Conservation (phyloP, 208 protist genomes). For the Wallacemonas sp. region DNA sequence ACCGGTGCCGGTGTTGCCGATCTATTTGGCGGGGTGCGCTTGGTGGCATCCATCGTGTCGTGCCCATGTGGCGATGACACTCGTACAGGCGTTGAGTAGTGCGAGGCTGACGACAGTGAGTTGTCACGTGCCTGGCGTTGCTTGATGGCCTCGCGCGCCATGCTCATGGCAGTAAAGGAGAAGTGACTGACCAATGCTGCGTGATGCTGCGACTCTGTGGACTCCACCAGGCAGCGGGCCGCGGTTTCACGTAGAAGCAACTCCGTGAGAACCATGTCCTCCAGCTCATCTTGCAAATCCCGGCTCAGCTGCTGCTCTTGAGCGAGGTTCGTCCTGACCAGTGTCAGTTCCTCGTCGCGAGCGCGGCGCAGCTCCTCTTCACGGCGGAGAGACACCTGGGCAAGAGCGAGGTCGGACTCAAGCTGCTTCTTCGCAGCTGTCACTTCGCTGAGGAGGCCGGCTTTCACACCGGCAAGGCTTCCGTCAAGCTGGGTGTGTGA, state of each 20-base stretch:
- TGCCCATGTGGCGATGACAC: background rate
- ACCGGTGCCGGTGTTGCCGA: background rate
- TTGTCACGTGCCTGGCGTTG: background rate
- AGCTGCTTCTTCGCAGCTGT: slow-evolving; percentile 17
- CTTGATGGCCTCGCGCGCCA: background rate
- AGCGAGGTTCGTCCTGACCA: slow-evolving; percentile 11
- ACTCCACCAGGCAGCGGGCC: slow-evolving; percentile 24
- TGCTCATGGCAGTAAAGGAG: background rate
- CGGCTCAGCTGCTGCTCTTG: slow-evolving; percentile 43
- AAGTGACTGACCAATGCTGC: background rate
- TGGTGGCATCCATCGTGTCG: background rate
- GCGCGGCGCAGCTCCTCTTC: background rate
- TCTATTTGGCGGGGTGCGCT: background rate
- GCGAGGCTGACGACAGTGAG: background rate
- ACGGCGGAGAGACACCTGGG: background rate
- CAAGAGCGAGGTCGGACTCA: slow-evolving; percentile 20
- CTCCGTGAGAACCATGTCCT: slow-evolving; percentile 57
- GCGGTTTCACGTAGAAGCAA: slow-evolving; percentile 43
- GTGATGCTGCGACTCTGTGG: background rate
- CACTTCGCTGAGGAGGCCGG: slow-evolving; percentile 20
- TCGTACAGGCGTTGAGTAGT: background rate
- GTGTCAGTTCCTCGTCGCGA: background rate
- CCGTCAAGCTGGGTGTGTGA: no score
- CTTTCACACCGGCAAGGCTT: background rate
- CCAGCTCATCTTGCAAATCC: slow-evolving; percentile 74